Evolutionary conservation across 495 filamentous ascomycete species (phyloP), one percentile per base, ranked within the genome.

Genomic region (Cercophora sp.): DNA sequence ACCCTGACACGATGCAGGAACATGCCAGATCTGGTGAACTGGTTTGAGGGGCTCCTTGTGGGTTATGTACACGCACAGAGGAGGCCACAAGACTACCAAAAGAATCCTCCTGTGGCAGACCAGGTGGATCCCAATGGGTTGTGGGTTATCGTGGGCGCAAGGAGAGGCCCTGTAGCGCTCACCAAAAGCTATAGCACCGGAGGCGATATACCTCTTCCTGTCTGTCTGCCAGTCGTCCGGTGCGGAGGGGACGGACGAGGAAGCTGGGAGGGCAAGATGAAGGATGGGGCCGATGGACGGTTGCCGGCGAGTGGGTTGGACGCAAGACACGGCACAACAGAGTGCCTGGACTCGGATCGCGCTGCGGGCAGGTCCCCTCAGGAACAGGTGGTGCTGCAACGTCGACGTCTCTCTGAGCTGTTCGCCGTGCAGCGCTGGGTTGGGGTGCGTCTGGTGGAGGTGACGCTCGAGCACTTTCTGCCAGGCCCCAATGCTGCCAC

Each of bases 61-160:
- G 59, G 46, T 65, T 65, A 62, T 62, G 59, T 65, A 60, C 47
- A 47, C 54, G 46, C 44, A 50, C 48, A 20, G 22, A 44, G 39
- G 29, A 35, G 36, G 29, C 24, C 22, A 19, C 18, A 13, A n/a
- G 22, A 44, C 16, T 24, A 44, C 25, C 41, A 25, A 24, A 19
- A 16, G 10, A 44, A 24, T 24, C 45, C 34, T 25, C 10, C 18
- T 47, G 47, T 32, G 36, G 46, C 22, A 41, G 43, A 53, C 40
- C 48, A 54, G 22, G 48, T 57, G 34, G 52, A 42, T 27, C 41
- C 41, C 49, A 48, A 37, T 36, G 32, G 41, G 34, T 40, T 57
- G 22, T 31, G 40, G 49, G 34, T 41, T 60, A 51, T 60, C 51
- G 57, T 56, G 42, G 57, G 46, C 29, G 42, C 48, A 63, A 52